Evolutionary conservation across 2,329 filamentous ascomycete species (phyloP).

Genomic region (Ophiostoma sp.): DNA sequence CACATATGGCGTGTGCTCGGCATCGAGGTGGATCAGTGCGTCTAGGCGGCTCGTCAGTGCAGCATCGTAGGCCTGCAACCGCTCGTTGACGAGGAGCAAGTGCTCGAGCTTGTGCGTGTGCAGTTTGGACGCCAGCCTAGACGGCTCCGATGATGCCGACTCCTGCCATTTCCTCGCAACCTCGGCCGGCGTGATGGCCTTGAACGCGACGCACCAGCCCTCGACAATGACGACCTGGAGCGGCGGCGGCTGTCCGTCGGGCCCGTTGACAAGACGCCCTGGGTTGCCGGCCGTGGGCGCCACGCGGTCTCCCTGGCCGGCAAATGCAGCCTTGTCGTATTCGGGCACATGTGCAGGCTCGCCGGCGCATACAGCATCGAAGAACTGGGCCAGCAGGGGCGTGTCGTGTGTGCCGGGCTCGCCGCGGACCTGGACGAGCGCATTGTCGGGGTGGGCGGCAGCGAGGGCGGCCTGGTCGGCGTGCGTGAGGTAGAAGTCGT

Average conservation of each 20-base stretch:
- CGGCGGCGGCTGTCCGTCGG: constrained; percentile 38
- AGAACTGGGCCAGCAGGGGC: constrained; percentile 55
- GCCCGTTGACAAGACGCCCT: constrained; percentile 48
- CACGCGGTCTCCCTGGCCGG: constrained; percentile 69
- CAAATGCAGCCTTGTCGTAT: constrained; percentile 78
- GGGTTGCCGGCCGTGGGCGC: constrained; percentile 54
- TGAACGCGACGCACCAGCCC: constrained; percentile 88
- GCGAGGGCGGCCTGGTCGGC: constrained; percentile 61
- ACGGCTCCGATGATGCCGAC: constrained; percentile 36
- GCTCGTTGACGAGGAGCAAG: constrained; percentile 47
- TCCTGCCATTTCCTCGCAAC: constrained; percentile 43
- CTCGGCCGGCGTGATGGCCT: constrained; percentile 49
- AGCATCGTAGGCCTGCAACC: constrained; percentile 43
- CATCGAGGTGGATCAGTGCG: constrained; percentile 58
- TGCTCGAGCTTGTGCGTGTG: constrained; percentile 45
- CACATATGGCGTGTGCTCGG: constrained; percentile 66
- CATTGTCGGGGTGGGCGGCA: constrained; percentile 60
- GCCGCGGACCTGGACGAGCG: constrained; percentile 72
- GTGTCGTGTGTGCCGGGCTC: constrained; percentile 82
- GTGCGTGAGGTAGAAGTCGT: constrained; percentile 82
- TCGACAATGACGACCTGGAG: constrained; percentile 71
- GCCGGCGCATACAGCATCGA: constrained; percentile 51
- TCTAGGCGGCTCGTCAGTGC: constrained; percentile 46
- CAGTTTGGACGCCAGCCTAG: constrained; percentile 37
- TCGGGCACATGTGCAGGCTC: constrained; percentile 56